phyloP scores from a whole-genome alignment of 2,329 filamentous ascomycete species.

The Apiospora saccharicola region DNA sequence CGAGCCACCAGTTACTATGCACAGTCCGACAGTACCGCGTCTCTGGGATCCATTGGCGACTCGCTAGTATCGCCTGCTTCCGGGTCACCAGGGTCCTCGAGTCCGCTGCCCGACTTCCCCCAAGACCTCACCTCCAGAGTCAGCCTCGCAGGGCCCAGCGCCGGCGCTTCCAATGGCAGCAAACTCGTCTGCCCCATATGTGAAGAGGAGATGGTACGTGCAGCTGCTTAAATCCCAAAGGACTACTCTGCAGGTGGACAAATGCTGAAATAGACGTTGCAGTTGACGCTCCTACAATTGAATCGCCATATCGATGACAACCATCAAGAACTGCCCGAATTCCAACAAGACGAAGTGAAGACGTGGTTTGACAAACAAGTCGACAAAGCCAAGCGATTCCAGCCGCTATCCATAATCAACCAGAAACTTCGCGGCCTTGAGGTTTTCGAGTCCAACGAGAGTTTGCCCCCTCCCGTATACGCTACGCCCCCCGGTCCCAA shows the following conservation, averaged over 20 bases:
- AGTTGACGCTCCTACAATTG: constrained; percentile 91
- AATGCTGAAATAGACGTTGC: constrained; percentile 32
- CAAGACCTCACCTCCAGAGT: constrained; percentile 86
- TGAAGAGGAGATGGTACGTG: constrained; percentile 89
- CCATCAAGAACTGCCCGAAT: constrained; percentile 87
- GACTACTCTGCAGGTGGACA: background rate
- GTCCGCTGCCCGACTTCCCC: constrained; percentile 72
- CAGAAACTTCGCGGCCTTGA: constrained; percentile 93
- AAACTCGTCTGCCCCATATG: constrained; percentile 96
- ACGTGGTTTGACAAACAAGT: constrained; percentile 97
- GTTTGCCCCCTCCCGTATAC: constrained; percentile 47
- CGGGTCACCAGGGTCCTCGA: constrained; percentile 47
- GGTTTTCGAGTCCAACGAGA: constrained; percentile 91
- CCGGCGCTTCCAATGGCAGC: constrained; percentile 62
- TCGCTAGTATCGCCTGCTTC: constrained; percentile 66
- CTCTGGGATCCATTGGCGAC: constrained; percentile 70
- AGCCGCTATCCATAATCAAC: constrained; percentile 88
- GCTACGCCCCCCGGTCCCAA: constrained; percentile 38
- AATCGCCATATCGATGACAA: constrained; percentile 88
- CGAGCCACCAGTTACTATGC: constrained; percentile 58
- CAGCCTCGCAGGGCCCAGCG: constrained; percentile 66
- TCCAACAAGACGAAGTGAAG: constrained; percentile 92
- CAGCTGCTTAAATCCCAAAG: constrained; percentile 32
- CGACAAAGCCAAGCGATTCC: constrained; percentile 90
- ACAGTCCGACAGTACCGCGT: constrained; percentile 75